These are phyloP conservation scores for Pisolithus microcarpus DNA, from an alignment of 768 basidiomycete genomes.

Conservation along the genomic window DNA sequence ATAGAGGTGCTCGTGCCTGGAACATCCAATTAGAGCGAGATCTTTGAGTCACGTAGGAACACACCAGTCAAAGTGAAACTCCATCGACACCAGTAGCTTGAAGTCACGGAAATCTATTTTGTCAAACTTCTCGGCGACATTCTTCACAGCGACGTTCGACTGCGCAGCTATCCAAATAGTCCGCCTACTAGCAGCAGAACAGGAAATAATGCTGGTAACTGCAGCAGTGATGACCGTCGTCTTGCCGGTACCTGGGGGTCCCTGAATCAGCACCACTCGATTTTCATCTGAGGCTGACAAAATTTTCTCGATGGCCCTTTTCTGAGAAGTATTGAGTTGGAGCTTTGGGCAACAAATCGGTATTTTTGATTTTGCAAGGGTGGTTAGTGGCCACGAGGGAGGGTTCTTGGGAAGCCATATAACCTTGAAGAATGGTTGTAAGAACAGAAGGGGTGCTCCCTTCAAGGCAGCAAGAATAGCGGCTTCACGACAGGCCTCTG, in stretches of 20 bases:
- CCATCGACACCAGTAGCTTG: slow-evolving; percentile 38
- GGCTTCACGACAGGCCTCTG: slow-evolving; percentile 33
- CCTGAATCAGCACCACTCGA: slow-evolving; percentile 23
- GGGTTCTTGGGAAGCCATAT: slow-evolving; percentile 22
- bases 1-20: slow-evolving; percentile 49
- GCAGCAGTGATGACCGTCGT: slow-evolving; percentile 37
- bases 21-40: not conserved
- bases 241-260: slow-evolving; percentile 40
- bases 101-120: slow-evolving; percentile 27
- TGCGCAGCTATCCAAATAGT: slow-evolving; percentile 39
- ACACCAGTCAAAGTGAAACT: slow-evolving; percentile 42
- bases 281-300: slow-evolving; percentile 17
- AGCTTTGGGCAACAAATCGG: not conserved
- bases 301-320: slow-evolving; percentile 21
- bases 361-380: not conserved
- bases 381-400: slow-evolving; percentile 10
- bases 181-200: slow-evolving; percentile 3
- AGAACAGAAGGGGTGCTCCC: slow-evolving; percentile 6
- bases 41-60: slow-evolving; percentile 1
- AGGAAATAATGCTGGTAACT: slow-evolving; percentile 17
- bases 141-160: slow-evolving; percentile 49
- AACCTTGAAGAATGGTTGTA: slow-evolving; percentile 18
- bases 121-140: slow-evolving; percentile 40
- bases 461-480: slow-evolving; percentile 20
- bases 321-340: slow-evolving; percentile 23